phyloP scores from a whole-genome alignment of 1,284 basidiomycete genomes.

The Ceratobasidium sp. region DNA sequence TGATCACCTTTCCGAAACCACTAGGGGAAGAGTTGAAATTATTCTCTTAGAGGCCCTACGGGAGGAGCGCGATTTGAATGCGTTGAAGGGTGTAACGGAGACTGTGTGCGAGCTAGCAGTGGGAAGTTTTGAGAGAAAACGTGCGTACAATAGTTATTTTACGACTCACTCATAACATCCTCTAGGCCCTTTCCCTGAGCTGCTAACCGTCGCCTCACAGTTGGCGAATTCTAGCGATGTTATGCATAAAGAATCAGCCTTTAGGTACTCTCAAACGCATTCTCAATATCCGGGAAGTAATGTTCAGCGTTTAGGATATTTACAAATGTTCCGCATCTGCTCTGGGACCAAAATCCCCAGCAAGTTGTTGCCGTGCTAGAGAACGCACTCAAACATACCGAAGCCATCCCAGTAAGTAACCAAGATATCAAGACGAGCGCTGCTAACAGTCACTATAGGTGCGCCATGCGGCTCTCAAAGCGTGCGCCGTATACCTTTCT shows the following conservation, averaged over 20 bases:
- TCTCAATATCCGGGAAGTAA: background rate
- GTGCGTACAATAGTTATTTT: conserved; percentile 53
- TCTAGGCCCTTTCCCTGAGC: conserved; percentile 75
- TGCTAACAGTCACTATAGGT: conserved; percentile 60
- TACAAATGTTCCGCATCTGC: conserved; percentile 61
- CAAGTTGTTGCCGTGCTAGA: conserved; percentile 73
- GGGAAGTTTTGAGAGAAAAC: conserved; percentile 76
- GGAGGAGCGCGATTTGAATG: conserved; percentile 69
- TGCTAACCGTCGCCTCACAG: conserved; percentile 76
- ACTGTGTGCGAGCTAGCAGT: conserved; percentile 80
- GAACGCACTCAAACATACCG: conserved; percentile 72
- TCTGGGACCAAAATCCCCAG: conserved; percentile 80
- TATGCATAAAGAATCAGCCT: conserved; percentile 70
- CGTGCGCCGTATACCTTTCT: conserved; percentile 74
- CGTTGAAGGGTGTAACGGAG: conserved; percentile 78
- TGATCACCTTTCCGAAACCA: conserved; percentile 76
- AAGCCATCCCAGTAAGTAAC: conserved; percentile 70
- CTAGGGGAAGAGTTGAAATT: conserved; percentile 75
- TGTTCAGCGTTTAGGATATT: conserved; percentile 64
- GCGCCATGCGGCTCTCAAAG: conserved; percentile 71
- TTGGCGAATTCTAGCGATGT: conserved; percentile 62
- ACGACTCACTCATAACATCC: background rate
- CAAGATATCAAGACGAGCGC: background rate
- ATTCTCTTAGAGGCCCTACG: conserved; percentile 77
- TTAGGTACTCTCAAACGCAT: conserved; percentile 56